Evolutionary conservation across 2,329 filamentous ascomycete species (phyloP), one percentile per base, ranked within the genome.

Genomic region (Periglandula ipomoeae): DNA sequence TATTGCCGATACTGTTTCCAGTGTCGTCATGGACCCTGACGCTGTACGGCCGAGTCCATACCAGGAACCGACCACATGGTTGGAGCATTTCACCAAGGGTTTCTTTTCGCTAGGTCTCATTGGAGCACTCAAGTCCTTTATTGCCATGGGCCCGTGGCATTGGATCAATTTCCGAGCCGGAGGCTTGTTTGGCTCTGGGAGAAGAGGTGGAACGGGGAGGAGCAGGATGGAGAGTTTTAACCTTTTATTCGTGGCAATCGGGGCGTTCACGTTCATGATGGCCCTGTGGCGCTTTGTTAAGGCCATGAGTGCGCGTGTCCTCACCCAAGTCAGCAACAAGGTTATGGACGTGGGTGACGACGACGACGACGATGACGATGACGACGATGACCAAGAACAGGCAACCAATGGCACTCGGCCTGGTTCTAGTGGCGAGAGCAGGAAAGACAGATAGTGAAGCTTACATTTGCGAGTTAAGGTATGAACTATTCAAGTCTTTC

Each of bases 41-140:
- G 65, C 61, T 19, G 42, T 59, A 38, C 58, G 58, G 20, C 55
- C 59, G 32, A 52, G 66, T 51, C 68, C 58, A 52, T 73, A 77
- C 10, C 70, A 77, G 32, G 73, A 78, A 50, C 64, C 74, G 11
- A 67, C 67, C 1, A 79, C 81, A 1, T 97, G 91, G 91, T 59
- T 73, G 6, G 81, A 87, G 57, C 93, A 98, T 62, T 93, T 96
- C 56, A 54, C 86, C 50, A 96, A 96, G 65, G 93, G 93, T 0
- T 75, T 96, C 56, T 84, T 91, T n/a, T 91, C 88, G 5, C 76
- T 97, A 44, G 93, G 93, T 7, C 70, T 97, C 6, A 70, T 97
- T 17, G 90, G 91, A 0, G 86, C 95, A 52, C 64, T 89, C 49
- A 95, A 95, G 66, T 84, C 85, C 24, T 72, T 94, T 46, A 68